Conservation (phyloP, 2,329 filamentous ascomycete species). For the Rutstroemia sp. region DNA sequence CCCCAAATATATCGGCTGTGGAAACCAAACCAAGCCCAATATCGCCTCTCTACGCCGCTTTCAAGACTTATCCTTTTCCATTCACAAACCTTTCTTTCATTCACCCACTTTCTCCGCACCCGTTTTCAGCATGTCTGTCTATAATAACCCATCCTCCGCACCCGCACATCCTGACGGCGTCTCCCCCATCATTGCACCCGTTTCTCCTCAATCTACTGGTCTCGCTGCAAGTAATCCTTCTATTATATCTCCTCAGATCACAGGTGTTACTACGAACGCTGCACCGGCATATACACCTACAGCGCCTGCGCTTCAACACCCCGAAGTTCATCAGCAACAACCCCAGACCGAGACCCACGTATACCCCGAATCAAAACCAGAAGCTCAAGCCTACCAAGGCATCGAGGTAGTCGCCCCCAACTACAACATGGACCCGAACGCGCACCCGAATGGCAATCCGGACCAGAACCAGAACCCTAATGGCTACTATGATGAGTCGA, state of each 20-base stretch:
- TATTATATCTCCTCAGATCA: neutral
- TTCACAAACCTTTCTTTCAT: neutral
- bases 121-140: neutral
- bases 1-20: neutral
- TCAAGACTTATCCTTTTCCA: neutral
- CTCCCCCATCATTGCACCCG: neutral
- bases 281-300: neutral
- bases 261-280: neutral
- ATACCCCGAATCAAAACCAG: neutral
- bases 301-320: neutral
- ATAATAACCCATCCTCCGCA: neutral
- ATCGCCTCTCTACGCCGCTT: neutral
- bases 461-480: neutral
- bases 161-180: neutral
- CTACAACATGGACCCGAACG: neutral
- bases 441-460: neutral
- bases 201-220: slow-evolving; percentile 2
- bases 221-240: neutral
- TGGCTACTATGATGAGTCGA: neutral
- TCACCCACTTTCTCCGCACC: neutral
- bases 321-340: neutral
- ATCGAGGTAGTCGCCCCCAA: slow-evolving; percentile 2
- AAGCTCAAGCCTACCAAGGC: neutral
- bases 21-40: neutral
- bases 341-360: neutral